These are phyloP conservation scores for Pleurozium schreberi DNA, from an alignment of 225 moss, liverwort and hornwort species.

Conservation along the genomic window DNA sequence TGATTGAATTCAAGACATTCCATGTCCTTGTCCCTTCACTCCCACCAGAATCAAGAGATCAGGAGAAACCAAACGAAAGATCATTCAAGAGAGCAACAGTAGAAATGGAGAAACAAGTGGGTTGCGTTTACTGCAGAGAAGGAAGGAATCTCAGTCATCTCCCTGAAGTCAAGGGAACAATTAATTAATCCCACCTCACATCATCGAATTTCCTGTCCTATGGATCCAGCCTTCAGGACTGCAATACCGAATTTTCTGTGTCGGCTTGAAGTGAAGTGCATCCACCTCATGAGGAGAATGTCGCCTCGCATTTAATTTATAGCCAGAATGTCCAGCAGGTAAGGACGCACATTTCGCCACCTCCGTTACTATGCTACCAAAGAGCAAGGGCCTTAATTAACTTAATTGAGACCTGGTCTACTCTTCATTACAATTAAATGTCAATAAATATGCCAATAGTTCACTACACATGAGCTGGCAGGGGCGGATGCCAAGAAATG, in stretches of 20 bases:
- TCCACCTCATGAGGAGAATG: neutral
- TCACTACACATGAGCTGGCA: neutral
- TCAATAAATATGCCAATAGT: neutral
- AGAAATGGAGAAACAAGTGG: neutral
- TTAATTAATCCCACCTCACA: neutral
- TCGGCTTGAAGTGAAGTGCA: neutral
- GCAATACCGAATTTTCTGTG: neutral
- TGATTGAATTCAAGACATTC: neutral
- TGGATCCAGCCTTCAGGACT: neutral
- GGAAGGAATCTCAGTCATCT: neutral
- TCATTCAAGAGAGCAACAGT: neutral
- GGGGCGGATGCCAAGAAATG: neutral
- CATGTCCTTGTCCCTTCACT: neutral
- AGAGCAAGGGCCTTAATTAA: neutral
- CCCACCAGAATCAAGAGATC: neutral
- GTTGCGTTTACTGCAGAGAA: neutral
- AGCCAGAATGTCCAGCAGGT: neutral
- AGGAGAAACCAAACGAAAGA: neutral
- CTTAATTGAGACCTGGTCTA: neutral
- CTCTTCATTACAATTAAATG: neutral
- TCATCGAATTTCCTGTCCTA: neutral
- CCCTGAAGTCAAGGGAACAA: neutral
- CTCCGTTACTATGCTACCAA: neutral
- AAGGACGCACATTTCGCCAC: neutral
- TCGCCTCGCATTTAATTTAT: neutral